phyloP scores from a whole-genome alignment of 2,329 filamentous ascomycete genomes.

The Rhexocercosporidium sp. region DNA sequence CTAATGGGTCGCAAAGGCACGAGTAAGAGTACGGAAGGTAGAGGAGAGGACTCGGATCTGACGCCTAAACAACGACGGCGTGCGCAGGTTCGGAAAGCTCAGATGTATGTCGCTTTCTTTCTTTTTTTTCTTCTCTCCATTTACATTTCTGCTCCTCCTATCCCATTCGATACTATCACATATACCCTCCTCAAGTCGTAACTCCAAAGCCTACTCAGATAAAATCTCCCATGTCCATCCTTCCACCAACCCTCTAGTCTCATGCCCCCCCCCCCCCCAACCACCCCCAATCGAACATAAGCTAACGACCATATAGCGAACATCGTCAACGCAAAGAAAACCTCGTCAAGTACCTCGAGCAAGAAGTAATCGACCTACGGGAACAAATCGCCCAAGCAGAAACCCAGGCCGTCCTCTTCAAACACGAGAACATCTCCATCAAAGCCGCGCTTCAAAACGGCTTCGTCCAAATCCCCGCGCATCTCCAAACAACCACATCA shows the following conservation, averaged over 20 bases:
- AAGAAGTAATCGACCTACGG: slow-evolving; percentile 37
- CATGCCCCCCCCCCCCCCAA: not conserved
- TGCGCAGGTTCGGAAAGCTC: slow-evolving; percentile 40
- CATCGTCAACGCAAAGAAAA: slow-evolving; percentile 41
- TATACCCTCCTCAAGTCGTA: not conserved
- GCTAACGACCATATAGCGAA: slow-evolving; percentile 28
- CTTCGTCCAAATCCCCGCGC: slow-evolving; percentile 18
- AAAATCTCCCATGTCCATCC: not conserved
- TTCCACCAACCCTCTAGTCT: not conserved
- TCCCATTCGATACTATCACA: not conserved
- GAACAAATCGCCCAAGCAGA: slow-evolving; percentile 35
- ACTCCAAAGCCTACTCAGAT: not conserved
- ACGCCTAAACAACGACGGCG: slow-evolving; percentile 36
- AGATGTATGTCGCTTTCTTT: slow-evolving; percentile 31
- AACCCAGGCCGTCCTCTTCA: slow-evolving; percentile 24
- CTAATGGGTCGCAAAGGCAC: not conserved
- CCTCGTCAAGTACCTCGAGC: slow-evolving; percentile 38
- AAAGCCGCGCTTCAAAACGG: slow-evolving; percentile 23
- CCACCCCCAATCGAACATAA: not conserved
- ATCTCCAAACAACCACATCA: not conserved
- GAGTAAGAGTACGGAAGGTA: not conserved
- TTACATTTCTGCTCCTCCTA: not conserved
- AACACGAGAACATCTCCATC: slow-evolving; percentile 36
- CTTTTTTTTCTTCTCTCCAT: not conserved
- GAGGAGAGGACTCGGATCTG: slow-evolving; percentile 17